A percentile compares a stretch with the other conserved stretches of the same genome.
These are phyloP conservation scores for Trametes gibbosa DNA, from an alignment of 768 basidiomycete species.

Conservation along the genomic window DNA sequence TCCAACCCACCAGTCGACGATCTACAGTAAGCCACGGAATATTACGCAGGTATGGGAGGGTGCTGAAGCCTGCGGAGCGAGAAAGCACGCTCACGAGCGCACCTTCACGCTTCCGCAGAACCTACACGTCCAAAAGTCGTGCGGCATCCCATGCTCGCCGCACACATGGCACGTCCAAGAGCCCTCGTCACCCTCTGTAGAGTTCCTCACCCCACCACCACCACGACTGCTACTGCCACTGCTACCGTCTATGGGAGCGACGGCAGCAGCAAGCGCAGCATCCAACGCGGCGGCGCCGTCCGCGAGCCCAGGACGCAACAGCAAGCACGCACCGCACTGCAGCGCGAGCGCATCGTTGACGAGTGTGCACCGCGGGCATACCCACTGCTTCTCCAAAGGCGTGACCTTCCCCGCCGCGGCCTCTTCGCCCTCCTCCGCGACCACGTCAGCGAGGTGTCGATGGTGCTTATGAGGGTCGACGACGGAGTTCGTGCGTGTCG, in stretches of 20 bases:
- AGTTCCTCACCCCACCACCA: no score
- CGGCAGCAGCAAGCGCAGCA: not conserved
- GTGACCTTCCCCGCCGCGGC: no score
- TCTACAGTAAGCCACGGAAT: no score
- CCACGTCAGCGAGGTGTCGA: not conserved
- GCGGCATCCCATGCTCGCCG: constrained; percentile 57
- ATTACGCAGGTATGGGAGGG: no score
- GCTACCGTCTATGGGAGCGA: no score
- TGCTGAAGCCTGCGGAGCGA: not conserved
- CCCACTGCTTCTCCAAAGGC: constrained; percentile 20
- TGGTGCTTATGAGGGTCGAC: not conserved
- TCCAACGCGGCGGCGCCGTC: not conserved
- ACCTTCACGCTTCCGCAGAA: constrained; percentile 68
- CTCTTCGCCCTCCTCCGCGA: constrained; percentile 15
- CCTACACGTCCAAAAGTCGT: constrained; percentile 72
- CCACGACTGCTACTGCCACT: no score
- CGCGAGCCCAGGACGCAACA: constrained; percentile 25
- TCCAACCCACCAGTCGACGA: no score
- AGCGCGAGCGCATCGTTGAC: constrained; percentile 47
- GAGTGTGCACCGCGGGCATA: constrained; percentile 58
- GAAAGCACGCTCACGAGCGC: constrained; percentile 9
- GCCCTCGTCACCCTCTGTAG: not conserved
- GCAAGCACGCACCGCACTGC: constrained; percentile 62
- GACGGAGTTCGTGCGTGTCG: constrained; percentile 15
- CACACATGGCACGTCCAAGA: constrained; percentile 71